These are phyloP conservation scores for Priceomyces haplophilus DNA, from an alignment of 805 yeast genomes.

Conservation along the genomic window DNA sequence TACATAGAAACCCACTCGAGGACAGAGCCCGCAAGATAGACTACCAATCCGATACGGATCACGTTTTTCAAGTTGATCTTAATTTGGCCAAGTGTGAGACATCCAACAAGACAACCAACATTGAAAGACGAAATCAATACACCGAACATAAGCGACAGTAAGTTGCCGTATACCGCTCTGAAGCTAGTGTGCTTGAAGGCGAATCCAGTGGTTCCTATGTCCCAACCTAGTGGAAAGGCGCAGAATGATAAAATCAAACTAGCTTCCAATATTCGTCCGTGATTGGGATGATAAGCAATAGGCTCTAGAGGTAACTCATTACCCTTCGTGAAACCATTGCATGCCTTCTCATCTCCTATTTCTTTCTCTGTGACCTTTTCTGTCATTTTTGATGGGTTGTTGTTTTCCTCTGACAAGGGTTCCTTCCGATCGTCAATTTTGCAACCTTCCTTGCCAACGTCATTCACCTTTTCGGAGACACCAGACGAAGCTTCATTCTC, in stretches of 20 bases:
- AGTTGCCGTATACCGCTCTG: constrained; percentile 3
- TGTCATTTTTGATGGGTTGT: background rate
- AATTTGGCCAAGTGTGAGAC: constrained; percentile 12
- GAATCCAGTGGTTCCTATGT: constrained; percentile 21
- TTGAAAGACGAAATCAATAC: constrained; percentile 21
- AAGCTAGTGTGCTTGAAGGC: constrained; percentile 13
- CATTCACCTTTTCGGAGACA: background rate
- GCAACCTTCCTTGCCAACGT: background rate
- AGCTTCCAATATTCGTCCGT: constrained; percentile 1
- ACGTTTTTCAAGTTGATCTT: constrained; percentile 13
- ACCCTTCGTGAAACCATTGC: background rate
- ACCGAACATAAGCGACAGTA: constrained; percentile 15
- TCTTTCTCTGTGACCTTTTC: background rate
- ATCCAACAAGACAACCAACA: constrained; percentile 22
- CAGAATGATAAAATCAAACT: constrained; percentile 12
- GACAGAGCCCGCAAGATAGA: constrained; percentile 18
- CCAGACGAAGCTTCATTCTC: background rate
- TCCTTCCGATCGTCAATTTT: background rate
- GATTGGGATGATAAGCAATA: background rate
- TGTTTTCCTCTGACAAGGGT: background rate
- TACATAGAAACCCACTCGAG: constrained; percentile 11
- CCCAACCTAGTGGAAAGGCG: constrained; percentile 27
- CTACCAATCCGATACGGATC: constrained; percentile 9
- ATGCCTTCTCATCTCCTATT: no score
- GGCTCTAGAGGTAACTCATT: constrained; percentile 1